A percentile compares a stretch with the other conserved stretches of the same genome.
Conservation (phyloP, 257 asterid genomes). For the Rubia yunnanensis region DNA sequence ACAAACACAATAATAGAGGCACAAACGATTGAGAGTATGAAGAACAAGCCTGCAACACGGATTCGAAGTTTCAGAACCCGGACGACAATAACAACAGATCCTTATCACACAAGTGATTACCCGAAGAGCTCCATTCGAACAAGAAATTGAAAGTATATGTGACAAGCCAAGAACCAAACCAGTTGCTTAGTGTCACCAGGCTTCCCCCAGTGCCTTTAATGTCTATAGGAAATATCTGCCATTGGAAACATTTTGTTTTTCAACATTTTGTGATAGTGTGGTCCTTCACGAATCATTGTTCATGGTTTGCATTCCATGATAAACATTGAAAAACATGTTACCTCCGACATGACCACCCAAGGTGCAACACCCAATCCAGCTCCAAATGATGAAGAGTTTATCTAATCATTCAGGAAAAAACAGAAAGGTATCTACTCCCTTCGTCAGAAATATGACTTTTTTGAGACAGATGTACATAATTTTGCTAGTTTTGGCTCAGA, state of each 20-base stretch:
- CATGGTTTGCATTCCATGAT: neutral
- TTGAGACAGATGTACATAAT: neutral
- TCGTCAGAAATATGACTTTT: too few relatives aligned
- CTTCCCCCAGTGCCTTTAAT: constrained; percentile 86
- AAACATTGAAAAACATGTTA: constrained; percentile 6
- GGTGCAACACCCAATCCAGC: constrained; percentile 95
- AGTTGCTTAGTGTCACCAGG: constrained; percentile 68
- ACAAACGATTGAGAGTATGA: constrained; percentile 22
- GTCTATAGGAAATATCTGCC: constrained; percentile 78
- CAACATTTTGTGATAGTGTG: too few relatives aligned
- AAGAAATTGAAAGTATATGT: constrained; percentile 70
- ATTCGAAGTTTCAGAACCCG: neutral
- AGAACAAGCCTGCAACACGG: constrained; percentile 16
- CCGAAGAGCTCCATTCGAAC: constrained; percentile 68
- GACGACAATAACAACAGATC: neutral
- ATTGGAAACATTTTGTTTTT: neutral
- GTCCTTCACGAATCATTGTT: neutral
- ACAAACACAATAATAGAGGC: constrained; percentile 40
- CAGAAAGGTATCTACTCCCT: neutral
- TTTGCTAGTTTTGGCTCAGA: neutral
- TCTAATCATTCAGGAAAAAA: constrained; percentile 13
- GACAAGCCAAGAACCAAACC: constrained; percentile 83
- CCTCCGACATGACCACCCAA: constrained; percentile 99
- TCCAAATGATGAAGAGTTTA: constrained; percentile 31
- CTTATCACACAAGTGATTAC: constrained; percentile 23